A percentile compares a stretch with the other conserved stretches of the same genome.
phyloP scores from a whole-genome alignment of 2,329 filamentous ascomycete species.

The Aspergillus intermedius region DNA sequence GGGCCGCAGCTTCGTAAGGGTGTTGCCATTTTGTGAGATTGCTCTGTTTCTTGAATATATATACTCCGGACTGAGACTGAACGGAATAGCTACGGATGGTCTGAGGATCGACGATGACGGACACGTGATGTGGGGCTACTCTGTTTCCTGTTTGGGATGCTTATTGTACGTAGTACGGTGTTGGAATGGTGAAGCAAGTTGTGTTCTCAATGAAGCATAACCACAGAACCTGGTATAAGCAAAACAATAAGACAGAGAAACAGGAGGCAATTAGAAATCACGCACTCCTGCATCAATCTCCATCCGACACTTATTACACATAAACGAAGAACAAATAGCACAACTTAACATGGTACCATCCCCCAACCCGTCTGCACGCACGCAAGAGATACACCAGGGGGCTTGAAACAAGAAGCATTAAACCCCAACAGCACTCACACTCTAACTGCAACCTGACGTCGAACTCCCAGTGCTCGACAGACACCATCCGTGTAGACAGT shows the following conservation, averaged over 20 bases:
- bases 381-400: too few relatives aligned
- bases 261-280: too few relatives aligned
- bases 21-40: background rate
- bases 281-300: too few relatives aligned
- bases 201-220: background rate
- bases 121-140: background rate
- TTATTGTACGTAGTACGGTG: background rate
- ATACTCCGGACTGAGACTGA: background rate
- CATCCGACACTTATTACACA: background rate
- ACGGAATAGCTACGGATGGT: background rate
- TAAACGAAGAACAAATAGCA: background rate
- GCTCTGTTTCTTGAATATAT: background rate
- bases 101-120: background rate
- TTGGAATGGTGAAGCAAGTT: background rate
- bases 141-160: background rate
- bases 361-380: background rate
- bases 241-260: background rate
- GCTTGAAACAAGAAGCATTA: background rate
- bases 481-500: conserved; percentile 3
- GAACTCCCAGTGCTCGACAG: conserved; percentile 1
- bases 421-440: conserved; percentile 11
- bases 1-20: conserved; percentile 23
- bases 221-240: background rate
- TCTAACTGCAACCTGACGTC: background rate
- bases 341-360: background rate